Conservation (phyloP, 2,329 filamentous ascomycete genomes). For the Fusarium musae region DNA sequence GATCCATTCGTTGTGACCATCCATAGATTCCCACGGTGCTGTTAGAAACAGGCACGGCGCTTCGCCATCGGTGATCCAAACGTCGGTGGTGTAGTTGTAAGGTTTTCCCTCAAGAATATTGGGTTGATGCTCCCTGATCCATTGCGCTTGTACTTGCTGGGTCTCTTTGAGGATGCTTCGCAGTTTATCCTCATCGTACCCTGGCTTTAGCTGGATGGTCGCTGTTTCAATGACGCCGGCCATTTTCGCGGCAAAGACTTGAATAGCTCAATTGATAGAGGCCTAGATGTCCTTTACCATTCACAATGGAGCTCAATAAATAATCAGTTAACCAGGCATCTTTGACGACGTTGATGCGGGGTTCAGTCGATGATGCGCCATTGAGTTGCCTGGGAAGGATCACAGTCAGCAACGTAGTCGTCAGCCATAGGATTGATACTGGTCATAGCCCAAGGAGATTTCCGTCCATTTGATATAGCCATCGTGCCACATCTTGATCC, state of each 20-base stretch:
- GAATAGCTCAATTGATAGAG: neutral
- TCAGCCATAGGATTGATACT: neutral
- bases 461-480: neutral
- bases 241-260: slow-evolving; percentile 41
- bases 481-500: neutral
- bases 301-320: neutral
- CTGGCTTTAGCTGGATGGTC: slow-evolving; percentile 47
- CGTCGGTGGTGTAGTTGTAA: slow-evolving; percentile 49
- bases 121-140: slow-evolving; percentile 53
- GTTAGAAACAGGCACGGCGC: slow-evolving; percentile 55
- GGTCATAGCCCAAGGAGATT: neutral
- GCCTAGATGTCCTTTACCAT: neutral
- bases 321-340: slow-evolving; percentile 12
- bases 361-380: slow-evolving; percentile 5
- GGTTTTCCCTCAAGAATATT: slow-evolving; percentile 45
- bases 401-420: slow-evolving; percentile 12
- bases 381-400: slow-evolving; percentile 6
- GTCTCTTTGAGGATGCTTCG: slow-evolving; percentile 47
- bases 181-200: slow-evolving; percentile 48
- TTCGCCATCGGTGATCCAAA: slow-evolving; percentile 51
- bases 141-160: slow-evolving; percentile 53
- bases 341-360: slow-evolving; percentile 15
- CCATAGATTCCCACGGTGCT: slow-evolving; percentile 57
- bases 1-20: slow-evolving; percentile 57
- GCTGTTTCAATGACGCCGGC: slow-evolving; percentile 54